Conservation (phyloP, 306 rosid species). For the Corylus heterophylla region DNA sequence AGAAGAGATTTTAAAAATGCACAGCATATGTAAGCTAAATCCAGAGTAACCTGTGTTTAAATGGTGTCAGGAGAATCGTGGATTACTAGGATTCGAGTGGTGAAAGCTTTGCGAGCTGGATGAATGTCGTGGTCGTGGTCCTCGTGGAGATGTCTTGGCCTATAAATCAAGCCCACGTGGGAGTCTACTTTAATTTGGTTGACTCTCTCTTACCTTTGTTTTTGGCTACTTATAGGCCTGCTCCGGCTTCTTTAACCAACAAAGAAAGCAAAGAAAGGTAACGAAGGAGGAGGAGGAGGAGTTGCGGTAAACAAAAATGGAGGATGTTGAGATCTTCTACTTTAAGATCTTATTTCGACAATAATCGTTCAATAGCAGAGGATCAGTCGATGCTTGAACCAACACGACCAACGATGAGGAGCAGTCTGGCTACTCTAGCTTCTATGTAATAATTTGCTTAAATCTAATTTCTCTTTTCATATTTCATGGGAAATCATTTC, state of each 20-base stretch:
- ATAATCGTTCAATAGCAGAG: neutral
- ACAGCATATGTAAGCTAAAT: no score
- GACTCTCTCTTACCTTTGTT: neutral
- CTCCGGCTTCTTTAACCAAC: neutral
- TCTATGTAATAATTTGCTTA: neutral
- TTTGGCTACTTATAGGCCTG: neutral
- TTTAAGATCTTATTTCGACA: no score
- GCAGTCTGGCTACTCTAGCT: neutral
- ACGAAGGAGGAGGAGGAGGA: no score
- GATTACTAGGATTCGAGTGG: neutral
- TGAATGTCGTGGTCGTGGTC: no score
- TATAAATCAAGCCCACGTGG: neutral
- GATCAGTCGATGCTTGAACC: no score
- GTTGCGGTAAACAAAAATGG: no score
- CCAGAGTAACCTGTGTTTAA: neutral
- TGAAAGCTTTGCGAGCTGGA: neutral
- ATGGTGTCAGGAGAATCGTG: neutral
- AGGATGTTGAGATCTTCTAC: no score
- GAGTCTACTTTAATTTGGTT: no score
- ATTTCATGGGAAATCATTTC: neutral
- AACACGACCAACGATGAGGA: neutral
- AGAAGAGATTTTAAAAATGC: no score
- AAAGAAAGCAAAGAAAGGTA: neutral
- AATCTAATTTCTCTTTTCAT: neutral
- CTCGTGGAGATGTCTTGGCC: neutral